phyloP scores from a whole-genome alignment of 768 basidiomycete genomes.

The Calocybe indica region DNA sequence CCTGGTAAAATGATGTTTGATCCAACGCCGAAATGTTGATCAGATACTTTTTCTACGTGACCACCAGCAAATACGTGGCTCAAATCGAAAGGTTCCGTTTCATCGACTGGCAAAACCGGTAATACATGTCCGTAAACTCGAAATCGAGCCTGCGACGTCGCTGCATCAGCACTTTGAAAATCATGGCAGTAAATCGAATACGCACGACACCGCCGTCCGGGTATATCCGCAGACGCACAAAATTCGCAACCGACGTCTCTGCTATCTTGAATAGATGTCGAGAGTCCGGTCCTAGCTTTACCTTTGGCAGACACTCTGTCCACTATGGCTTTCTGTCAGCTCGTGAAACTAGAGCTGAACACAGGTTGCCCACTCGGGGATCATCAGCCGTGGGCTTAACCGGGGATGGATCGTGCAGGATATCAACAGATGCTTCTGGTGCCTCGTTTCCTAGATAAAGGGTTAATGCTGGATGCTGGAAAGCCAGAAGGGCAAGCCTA shows the following conservation, averaged over 20 bases:
- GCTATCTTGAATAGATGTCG: slow-evolving; percentile 82
- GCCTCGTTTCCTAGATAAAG: slow-evolving; percentile 70
- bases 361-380: slow-evolving; percentile 33
- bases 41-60: slow-evolving; percentile 75
- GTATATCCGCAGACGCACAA: slow-evolving; percentile 91
- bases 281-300: slow-evolving; percentile 75
- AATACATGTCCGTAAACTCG: slow-evolving; percentile 81
- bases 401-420: slow-evolving; percentile 35
- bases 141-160: slow-evolving; percentile 69
- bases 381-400: slow-evolving; percentile 43
- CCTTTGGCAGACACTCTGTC: slow-evolving; percentile 71
- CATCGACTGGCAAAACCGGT: slow-evolving; percentile 51
- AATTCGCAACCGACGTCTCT: slow-evolving; percentile 48
- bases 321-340: slow-evolving; percentile 44
- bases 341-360: slow-evolving; percentile 7
- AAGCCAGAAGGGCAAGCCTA: slow-evolving; percentile 16
- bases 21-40: slow-evolving; percentile 94
- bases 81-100: slow-evolving; percentile 61
- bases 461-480: neutral
- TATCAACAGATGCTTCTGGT: slow-evolving; percentile 74
- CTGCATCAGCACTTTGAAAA: too few species aligned
- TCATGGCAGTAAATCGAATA: slow-evolving; percentile 8
- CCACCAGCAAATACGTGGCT: slow-evolving; percentile 91
- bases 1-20: slow-evolving; percentile 90
- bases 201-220: slow-evolving; percentile 96